phyloP scores from a whole-genome alignment of 2,329 filamentous ascomycete species.

The Alternaria sp. region DNA sequence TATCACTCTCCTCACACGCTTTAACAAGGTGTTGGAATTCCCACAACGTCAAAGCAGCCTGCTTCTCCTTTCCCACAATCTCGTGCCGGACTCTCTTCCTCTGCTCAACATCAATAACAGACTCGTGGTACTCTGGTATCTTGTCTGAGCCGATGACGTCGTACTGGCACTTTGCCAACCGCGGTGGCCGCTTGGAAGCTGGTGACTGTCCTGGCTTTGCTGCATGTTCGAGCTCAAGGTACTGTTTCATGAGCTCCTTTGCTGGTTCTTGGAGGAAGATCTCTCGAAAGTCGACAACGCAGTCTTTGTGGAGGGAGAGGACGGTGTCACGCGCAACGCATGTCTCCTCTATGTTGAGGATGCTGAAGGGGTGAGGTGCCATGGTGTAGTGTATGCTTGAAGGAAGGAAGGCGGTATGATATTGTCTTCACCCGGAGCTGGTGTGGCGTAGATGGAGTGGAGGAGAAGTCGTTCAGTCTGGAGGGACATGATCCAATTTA shows the following conservation, averaged over 20 bases:
- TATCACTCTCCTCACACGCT: slow-evolving; percentile 58
- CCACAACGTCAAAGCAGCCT: slow-evolving; percentile 57
- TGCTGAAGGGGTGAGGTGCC: slow-evolving; percentile 61
- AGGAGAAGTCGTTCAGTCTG: not conserved
- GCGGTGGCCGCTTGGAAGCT: slow-evolving; percentile 53
- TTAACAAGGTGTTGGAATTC: slow-evolving; percentile 44
- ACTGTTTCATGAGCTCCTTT: slow-evolving; percentile 56
- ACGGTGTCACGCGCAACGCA: slow-evolving; percentile 58
- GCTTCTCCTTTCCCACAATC: slow-evolving; percentile 56
- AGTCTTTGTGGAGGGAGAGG: slow-evolving; percentile 47
- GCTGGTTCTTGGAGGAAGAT: slow-evolving; percentile 60
- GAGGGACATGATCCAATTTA: not conserved
- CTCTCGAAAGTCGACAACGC: slow-evolving; percentile 55
- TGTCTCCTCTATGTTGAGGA: slow-evolving; percentile 63
- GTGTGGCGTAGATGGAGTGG: not conserved
- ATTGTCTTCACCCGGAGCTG: not conserved
- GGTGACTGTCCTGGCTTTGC: slow-evolving; percentile 46
- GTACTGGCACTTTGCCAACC: slow-evolving; percentile 62
- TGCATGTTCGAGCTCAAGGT: slow-evolving; percentile 56
- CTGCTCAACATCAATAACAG: slow-evolving; percentile 56
- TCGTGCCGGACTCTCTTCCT: slow-evolving; percentile 53
- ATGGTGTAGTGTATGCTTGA: slow-evolving; percentile 23
- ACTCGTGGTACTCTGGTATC: slow-evolving; percentile 62
- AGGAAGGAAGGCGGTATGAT: not conserved
- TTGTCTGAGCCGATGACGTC: slow-evolving; percentile 61